A percentile compares a stretch with the other conserved stretches of the same genome.
Conservation (phyloP, 2,329 filamentous ascomycete genomes). For the Fusarium nygamai region DNA sequence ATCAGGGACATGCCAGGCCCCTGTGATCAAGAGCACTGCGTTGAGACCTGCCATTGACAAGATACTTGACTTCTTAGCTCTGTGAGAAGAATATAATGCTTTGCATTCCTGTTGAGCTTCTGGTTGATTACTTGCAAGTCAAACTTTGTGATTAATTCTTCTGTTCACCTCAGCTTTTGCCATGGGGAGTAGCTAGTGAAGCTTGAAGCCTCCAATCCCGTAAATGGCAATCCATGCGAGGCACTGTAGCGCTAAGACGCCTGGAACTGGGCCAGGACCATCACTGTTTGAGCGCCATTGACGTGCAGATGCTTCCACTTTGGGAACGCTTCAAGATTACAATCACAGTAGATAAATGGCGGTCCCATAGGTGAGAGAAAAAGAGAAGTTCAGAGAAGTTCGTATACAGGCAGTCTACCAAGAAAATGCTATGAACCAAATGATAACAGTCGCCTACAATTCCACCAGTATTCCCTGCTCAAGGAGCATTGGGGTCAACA, state of each 20-base stretch:
- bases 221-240: background rate
- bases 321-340: no score
- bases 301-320: background rate
- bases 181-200: background rate
- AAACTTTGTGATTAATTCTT: background rate
- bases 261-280: background rate
- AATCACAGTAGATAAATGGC: background rate
- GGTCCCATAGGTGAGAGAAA: fast-evolving
- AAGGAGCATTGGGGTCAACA: conserved; percentile 22
- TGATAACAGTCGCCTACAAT: background rate
- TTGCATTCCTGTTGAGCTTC: background rate
- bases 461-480: background rate
- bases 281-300: background rate
- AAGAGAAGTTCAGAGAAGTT: no score
- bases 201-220: no score
- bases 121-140: background rate
- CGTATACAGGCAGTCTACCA: background rate
- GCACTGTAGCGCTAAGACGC: background rate
- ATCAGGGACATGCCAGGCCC: background rate
- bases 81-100: no score
- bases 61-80: background rate
- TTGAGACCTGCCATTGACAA: background rate
- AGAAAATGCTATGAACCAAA: background rate
- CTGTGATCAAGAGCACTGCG: background rate
- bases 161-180: background rate